A percentile compares a stretch with the other conserved stretches of the same genome.
Conservation (phyloP, 257 asterid genomes). For the Cordia subcordata region DNA sequence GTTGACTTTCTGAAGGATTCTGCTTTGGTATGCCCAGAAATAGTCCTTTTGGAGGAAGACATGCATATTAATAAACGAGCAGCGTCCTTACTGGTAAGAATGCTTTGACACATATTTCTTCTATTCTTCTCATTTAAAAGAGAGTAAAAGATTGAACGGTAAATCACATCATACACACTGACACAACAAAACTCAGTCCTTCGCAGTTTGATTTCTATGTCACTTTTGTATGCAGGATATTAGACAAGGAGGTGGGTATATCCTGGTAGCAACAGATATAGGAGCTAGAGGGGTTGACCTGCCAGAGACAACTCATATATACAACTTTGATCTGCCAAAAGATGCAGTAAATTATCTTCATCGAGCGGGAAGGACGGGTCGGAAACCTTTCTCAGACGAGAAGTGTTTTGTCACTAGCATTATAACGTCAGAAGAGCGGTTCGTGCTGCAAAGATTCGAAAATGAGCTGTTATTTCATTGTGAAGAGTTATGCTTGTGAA, state of each 20-base stretch:
- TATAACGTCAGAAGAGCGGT: constrained; percentile 68
- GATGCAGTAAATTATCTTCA: constrained; percentile 90
- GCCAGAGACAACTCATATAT: constrained; percentile 89
- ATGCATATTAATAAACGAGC: constrained; percentile 87
- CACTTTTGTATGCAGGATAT: constrained; percentile 43
- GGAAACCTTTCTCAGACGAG: constrained; percentile 88
- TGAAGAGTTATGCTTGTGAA: constrained; percentile 56
- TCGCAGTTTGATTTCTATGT: constrained; percentile 5
- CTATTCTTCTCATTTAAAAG: constrained; percentile 8
- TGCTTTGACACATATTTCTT: constrained; percentile 4
- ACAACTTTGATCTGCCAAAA: constrained; percentile 86
- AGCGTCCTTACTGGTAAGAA: constrained; percentile 54
- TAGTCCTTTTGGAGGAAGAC: constrained; percentile 73
- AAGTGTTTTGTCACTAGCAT: constrained; percentile 78
- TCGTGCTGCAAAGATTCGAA: constrained; percentile 80
- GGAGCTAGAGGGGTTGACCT: constrained; percentile 88
- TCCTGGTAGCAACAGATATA: constrained; percentile 88
- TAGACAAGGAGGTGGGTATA: constrained; percentile 60
- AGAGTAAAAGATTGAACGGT: background rate
- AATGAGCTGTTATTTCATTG: constrained; percentile 76
- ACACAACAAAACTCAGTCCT: background rate
- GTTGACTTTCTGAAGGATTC: constrained; percentile 52
- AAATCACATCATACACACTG: background rate
- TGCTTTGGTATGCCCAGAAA: constrained; percentile 33
- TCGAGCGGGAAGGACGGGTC: constrained; percentile 95